A percentile compares a stretch with the other conserved stretches of the same genome.
Evolutionary conservation across 331 rosid genomes (phyloP).

Genomic region (Phaseolus coccineus): DNA sequence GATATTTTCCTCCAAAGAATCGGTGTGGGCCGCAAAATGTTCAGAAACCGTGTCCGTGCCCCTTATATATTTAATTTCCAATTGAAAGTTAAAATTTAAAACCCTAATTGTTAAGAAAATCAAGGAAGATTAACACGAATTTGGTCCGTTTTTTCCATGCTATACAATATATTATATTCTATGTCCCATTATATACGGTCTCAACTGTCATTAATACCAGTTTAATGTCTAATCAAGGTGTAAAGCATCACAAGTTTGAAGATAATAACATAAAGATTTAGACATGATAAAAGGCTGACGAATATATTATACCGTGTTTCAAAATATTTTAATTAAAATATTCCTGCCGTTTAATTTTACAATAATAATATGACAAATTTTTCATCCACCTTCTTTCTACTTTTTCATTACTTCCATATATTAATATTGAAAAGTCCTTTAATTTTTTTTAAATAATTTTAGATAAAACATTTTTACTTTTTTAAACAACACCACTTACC

Average conservation of each 20-base stretch:
- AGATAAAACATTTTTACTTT: too few relatives aligned
- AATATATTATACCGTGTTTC: not conserved
- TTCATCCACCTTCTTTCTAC: too few relatives aligned
- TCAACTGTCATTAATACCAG: not conserved
- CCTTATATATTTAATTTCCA: not conserved
- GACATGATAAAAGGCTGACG: not conserved
- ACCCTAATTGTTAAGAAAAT: not conserved
- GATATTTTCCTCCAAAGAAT: not conserved
- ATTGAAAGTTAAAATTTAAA: not conserved
- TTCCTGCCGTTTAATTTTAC: too few relatives aligned
- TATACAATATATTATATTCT: constrained; percentile 13
- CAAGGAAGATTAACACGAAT: not conserved
- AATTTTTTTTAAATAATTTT: too few relatives aligned
- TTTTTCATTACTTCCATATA: too few relatives aligned
- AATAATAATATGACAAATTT: too few relatives aligned
- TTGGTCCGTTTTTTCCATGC: not conserved
- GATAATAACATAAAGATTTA: not conserved
- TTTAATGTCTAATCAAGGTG: not conserved
- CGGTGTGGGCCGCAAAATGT: not conserved
- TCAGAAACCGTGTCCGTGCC: not conserved
- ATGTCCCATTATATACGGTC: not conserved
- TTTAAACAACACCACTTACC: too few relatives aligned
- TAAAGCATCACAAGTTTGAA: not conserved
- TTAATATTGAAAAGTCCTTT: too few relatives aligned
- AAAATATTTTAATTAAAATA: not conserved